Percentiles rank a stretch among this genome's conserved stretches.
Conservation (phyloP, 176 grass and related monocot genomes). For the sorghum (Sorghum bicolor) region Sorghum_bicolor_NCBIv3 NC_012872.2:66416001-66416500, state of each 20-base stretch:
- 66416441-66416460: constrained; percentile 69
- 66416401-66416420: constrained; percentile 59
- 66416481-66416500: constrained; percentile 78
- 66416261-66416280: constrained; percentile 66
- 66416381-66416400: constrained; percentile 52
- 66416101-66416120: not conserved
- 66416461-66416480: constrained; percentile 77
- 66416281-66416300: constrained; percentile 63
- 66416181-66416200: constrained; percentile 1
- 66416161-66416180: not conserved
- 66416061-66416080: constrained; percentile 6
- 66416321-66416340: constrained; percentile 67
- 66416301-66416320: constrained; percentile 67
- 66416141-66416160: not conserved
- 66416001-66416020: not conserved
- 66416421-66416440: constrained; percentile 65
- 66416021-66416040: not conserved
- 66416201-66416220: not conserved
- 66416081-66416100: not conserved
- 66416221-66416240: constrained; percentile 8
- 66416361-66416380: constrained; percentile 68
- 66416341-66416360: constrained; percentile 62
- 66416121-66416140: not conserved
- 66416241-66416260: constrained; percentile 69
- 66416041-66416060: not conserved